Evolutionary conservation across 106 monocot species (phyloP).

Genomic region (Phalaenopsis aphrodite): DNA sequence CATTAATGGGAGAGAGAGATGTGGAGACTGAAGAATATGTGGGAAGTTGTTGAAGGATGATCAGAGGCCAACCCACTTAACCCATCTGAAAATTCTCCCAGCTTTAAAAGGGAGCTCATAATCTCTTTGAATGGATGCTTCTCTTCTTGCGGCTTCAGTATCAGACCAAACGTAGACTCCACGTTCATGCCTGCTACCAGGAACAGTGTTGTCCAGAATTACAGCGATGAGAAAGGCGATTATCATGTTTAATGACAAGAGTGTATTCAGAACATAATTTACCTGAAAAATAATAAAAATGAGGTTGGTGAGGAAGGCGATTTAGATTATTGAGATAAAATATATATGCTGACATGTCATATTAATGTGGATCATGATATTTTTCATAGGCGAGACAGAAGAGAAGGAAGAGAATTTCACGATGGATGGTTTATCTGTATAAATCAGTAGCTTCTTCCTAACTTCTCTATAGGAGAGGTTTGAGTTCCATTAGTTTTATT

Average conservation of each 20-base stretch:
- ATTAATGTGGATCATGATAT: too few species aligned
- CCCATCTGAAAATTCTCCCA: constrained; percentile 69
- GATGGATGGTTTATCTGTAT: too few species aligned
- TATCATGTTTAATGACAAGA: constrained; percentile 82
- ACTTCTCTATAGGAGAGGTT: too few species aligned
- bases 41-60: not conserved
- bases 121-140: constrained; percentile 46
- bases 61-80: constrained; percentile 90
- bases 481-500: too few species aligned
- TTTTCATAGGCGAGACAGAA: too few species aligned
- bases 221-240: constrained; percentile 71
- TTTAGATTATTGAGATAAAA: not conserved
- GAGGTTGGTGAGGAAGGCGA: not conserved
- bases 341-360: too few species aligned
- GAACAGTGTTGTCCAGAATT: constrained; percentile 89
- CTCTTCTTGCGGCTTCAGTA: constrained; percentile 47
- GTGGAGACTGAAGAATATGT: not conserved
- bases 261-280: constrained; percentile 76
- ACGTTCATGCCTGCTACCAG: constrained; percentile 70
- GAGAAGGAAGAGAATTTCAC: too few species aligned
- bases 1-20: not conserved
- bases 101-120: constrained; percentile 69
- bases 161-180: constrained; percentile 92
- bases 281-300: constrained; percentile 28
- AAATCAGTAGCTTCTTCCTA: too few species aligned